These are phyloP conservation scores for Rhodotorula sp. DNA, from an alignment of 1,284 basidiomycete genomes.

Conservation along the genomic window DNA sequence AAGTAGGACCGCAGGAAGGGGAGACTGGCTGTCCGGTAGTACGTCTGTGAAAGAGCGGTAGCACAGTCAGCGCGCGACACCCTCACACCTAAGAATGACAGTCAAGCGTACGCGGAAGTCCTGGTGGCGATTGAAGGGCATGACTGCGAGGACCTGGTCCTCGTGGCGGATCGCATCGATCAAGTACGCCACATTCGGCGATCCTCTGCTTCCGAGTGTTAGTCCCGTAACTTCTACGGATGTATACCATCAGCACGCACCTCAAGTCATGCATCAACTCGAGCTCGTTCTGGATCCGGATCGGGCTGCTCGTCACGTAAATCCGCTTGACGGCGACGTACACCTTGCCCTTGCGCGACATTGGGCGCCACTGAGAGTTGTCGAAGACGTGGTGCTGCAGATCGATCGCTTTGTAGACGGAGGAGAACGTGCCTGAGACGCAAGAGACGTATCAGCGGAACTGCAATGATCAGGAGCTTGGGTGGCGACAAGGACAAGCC, in stretches of 20 bases:
- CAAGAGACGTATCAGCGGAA: not conserved
- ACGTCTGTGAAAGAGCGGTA: conserved; percentile 58
- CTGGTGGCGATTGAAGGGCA: conserved; percentile 89
- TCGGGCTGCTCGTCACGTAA: conserved; percentile 91
- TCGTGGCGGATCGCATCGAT: conserved; percentile 89
- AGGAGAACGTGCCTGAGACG: conserved; percentile 83
- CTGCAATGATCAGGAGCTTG: not conserved
- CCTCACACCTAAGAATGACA: not conserved
- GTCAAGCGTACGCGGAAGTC: conserved; percentile 77
- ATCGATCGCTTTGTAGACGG: conserved; percentile 96
- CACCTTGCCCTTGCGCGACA: conserved; percentile 47
- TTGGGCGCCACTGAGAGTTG: conserved; percentile 67
- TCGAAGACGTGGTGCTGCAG: conserved; percentile 71
- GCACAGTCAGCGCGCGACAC: not conserved
- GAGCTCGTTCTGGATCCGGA: conserved; percentile 91
- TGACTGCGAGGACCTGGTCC: conserved; percentile 91
- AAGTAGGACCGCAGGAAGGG: conserved; percentile 86
- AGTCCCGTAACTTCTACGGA: not conserved
- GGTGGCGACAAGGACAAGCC: conserved; percentile 14
- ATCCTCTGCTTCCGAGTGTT: conserved; percentile 56
- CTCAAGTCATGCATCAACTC: conserved; percentile 78
- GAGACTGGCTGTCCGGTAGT: conserved; percentile 60
- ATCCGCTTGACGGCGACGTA: conserved; percentile 97
- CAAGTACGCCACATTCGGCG: conserved; percentile 82
- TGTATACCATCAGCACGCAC: no score